phyloP scores from a whole-genome alignment of 2,329 filamentous ascomycete species.

The Fusarium sambucinum region DNA sequence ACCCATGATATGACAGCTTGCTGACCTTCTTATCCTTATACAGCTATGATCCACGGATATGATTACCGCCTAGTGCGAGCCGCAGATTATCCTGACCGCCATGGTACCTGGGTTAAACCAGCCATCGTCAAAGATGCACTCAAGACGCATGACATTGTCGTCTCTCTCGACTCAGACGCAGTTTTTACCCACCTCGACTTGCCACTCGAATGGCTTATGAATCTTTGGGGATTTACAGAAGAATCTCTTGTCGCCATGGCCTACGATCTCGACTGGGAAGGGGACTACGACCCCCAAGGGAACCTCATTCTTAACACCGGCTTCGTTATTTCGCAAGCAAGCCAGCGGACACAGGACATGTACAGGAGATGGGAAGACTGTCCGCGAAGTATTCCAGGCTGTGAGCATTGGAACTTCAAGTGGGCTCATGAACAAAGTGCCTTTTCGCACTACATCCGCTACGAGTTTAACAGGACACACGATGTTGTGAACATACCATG shows the following conservation, averaged over 20 bases:
- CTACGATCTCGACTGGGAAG: constrained; percentile 56
- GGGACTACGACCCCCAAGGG: constrained; percentile 53
- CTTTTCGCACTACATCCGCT: constrained; percentile 23
- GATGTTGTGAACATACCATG: constrained; percentile 18
- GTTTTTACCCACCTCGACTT: constrained; percentile 57
- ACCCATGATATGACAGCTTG: rapidly evolving
- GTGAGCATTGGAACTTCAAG: constrained; percentile 10
- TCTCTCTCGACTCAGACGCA: constrained; percentile 61
- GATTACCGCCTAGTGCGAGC: constrained; percentile 62
- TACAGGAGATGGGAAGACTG: constrained; percentile 35
- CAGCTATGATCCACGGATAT: constrained; percentile 60
- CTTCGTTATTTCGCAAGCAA: constrained; percentile 41
- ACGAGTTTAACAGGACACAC: constrained; percentile 15
- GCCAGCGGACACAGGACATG: constrained; percentile 41
- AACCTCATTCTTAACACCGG: constrained; percentile 44
- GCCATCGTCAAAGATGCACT: constrained; percentile 55
- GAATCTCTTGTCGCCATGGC: constrained; percentile 60
- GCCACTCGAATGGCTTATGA: constrained; percentile 62
- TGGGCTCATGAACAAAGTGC: constrained; percentile 23
- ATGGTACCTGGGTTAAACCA: constrained; percentile 61
- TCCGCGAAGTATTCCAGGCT: constrained; percentile 13
- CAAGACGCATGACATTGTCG: constrained; percentile 56
- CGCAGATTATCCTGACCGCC: constrained; percentile 55
- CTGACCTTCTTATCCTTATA: background rate
- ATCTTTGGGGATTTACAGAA: constrained; percentile 58